Evolutionary conservation across 2,329 filamentous ascomycete species (phyloP).

Genomic region (Diaporthe sp.): DNA sequence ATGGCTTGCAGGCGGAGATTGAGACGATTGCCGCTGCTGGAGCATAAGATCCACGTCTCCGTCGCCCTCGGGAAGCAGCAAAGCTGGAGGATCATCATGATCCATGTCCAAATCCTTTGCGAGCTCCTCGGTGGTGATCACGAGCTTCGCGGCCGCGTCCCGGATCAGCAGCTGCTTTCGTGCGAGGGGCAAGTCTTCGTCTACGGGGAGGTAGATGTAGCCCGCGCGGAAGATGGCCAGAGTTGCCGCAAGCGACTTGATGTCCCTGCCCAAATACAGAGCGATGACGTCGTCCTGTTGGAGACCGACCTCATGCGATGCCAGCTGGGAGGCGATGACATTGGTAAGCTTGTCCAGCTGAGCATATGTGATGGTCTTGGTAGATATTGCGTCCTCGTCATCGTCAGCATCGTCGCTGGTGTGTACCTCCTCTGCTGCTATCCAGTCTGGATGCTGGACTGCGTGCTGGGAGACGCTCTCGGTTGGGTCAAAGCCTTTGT

Average conservation of each 20-base stretch:
- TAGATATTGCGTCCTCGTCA: constrained; percentile 52
- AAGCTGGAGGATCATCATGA: constrained; percentile 24
- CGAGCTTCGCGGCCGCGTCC: constrained; percentile 65
- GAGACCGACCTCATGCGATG: constrained; percentile 47
- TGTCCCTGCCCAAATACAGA: constrained; percentile 74
- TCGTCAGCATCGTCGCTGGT: constrained; percentile 54
- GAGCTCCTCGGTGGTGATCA: constrained; percentile 57
- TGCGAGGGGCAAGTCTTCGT: constrained; percentile 70
- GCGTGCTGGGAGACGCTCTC: constrained; percentile 58
- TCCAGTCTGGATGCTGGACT: constrained; percentile 58
- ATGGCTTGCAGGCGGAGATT: too few relatives aligned
- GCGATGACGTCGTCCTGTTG: constrained; percentile 67
- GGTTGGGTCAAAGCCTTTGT: constrained; percentile 45
- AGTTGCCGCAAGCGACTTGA: constrained; percentile 74
- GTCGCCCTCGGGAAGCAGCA: constrained; percentile 38
- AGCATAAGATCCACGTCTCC: constrained; percentile 32
- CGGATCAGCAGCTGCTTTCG: constrained; percentile 73
- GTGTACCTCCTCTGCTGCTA: constrained; percentile 67
- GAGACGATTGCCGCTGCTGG: background rate
- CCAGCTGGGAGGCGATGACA: constrained; percentile 60
- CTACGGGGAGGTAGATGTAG: constrained; percentile 73
- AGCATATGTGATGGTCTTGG: constrained; percentile 70
- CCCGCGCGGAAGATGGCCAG: constrained; percentile 75
- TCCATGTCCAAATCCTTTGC: constrained; percentile 37
- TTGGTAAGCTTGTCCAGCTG: constrained; percentile 69